Evolutionary conservation across 2,329 filamentous ascomycete genomes (phyloP), one percentile per base, ranked within the genome.

Genomic region (Penicillium occitanis): DNA sequence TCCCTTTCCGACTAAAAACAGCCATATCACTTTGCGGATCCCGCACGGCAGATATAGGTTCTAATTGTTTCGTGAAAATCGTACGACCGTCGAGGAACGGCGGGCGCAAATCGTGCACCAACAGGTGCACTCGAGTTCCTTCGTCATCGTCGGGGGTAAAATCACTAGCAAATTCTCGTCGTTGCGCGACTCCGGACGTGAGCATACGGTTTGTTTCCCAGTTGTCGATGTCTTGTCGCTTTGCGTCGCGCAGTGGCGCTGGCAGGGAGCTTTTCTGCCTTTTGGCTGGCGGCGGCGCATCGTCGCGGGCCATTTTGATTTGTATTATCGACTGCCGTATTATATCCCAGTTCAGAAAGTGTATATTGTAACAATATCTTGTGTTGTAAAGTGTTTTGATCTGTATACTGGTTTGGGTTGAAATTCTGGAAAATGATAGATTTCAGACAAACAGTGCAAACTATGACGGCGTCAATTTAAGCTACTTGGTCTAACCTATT

Each of bases 121-220:
- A 82, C 46, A 99, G 81, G 81, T 99, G 95, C 14, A 98, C 88
- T 68, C 96, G 86, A 7, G 90, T 96, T 28, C 88, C 88, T 74
- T 99, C 95, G 59, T 97, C 91, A 69, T 99, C 95, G 19, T 81
- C 79, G 69, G 96, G 90, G 61, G 90, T 90, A 73, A 97, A 96
- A 74, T 95, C 92, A 58, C 87, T 85, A 28, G 89, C 89, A 75
- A 92, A 87, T 72, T 95, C 91, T 70, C 92, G 84, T 73, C 94
- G 85, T 78, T 99, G 96, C 19, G 95, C 95, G 19, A 99, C 93
- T 65, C 94, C 94, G 22, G 93, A 97, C 0, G 93, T 95, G 68
- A 99, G 85, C 95, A 99, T 98, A 67, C 95, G 91, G 77, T 99
- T 99, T 17, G 94, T 95, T 79, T 99, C 96, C 95, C 95, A 99